phyloP scores from a whole-genome alignment of 176 grass and related monocot species.

The Poa pratensis region DNA sequence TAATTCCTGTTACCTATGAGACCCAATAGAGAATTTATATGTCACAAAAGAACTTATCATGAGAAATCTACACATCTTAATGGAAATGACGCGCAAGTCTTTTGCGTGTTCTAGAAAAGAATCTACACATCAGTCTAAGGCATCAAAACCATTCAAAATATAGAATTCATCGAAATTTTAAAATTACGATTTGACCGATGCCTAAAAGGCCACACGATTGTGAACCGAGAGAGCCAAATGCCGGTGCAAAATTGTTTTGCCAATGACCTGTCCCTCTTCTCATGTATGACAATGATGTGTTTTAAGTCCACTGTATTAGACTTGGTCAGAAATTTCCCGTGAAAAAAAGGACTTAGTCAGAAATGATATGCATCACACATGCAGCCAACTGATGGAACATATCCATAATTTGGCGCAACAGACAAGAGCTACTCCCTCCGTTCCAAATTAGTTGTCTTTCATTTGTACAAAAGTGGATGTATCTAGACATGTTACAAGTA shows the following conservation, averaged over 20 bases:
- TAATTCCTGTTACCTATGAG: not conserved
- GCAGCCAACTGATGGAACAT: not conserved
- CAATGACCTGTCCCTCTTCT: not conserved
- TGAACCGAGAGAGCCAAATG: no score
- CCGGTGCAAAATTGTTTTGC: not conserved
- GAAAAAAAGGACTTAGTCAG: not conserved
- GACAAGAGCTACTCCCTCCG: constrained; percentile 6
- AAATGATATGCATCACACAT: constrained; percentile 1
- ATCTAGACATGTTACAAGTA: no score
- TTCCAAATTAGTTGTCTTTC: no score
- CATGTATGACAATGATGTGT: not conserved
- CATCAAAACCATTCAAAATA: not conserved
- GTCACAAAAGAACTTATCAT: not conserved
- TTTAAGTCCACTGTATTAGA: not conserved
- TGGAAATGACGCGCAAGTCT: no score
- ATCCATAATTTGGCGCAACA: not conserved
- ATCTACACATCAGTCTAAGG: not conserved
- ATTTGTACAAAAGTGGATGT: no score
- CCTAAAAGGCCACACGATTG: no score
- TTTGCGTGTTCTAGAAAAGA: not conserved
- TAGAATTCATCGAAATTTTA: no score
- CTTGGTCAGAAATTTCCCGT: not conserved
- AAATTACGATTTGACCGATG: no score
- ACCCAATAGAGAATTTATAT: not conserved
- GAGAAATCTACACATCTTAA: not conserved